A percentile compares a stretch with the other conserved stretches of the same genome.
These are phyloP conservation scores for Posidonia australis DNA, from an alignment of 106 monocot genomes.

Conservation along the genomic window DNA sequence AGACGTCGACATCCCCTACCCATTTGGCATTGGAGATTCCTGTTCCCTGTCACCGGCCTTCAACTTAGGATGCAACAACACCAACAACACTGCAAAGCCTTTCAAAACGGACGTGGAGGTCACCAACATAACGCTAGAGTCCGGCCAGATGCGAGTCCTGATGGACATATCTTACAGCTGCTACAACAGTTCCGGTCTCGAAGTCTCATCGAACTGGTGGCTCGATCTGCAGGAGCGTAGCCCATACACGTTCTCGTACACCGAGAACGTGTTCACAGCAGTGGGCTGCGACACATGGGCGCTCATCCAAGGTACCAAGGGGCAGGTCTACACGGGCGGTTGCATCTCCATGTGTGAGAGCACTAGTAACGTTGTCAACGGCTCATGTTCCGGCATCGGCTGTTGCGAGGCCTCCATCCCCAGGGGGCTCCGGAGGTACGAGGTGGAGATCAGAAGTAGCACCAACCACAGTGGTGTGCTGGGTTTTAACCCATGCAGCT, in stretches of 20 bases:
- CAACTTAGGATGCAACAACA: constrained; percentile 5
- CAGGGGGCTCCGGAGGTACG: constrained; percentile 2
- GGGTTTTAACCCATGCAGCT: constrained; percentile 19
- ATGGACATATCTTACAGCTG: constrained; percentile 1
- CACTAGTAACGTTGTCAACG: constrained; percentile 1
- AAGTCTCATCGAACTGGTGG: not conserved
- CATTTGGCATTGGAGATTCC: constrained; percentile 7
- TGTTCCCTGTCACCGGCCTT: constrained; percentile 2
- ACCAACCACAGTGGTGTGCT: not conserved
- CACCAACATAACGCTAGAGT: not conserved
- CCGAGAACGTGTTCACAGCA: constrained; percentile 1
- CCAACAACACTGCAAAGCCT: not conserved
- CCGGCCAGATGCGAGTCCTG: not conserved
- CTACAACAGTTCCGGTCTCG: not conserved
- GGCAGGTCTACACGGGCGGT: constrained; percentile 16
- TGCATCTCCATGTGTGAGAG: constrained; percentile 33
- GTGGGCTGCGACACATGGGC: constrained; percentile 10
- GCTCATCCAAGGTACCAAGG: not conserved
- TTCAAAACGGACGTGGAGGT: not conserved
- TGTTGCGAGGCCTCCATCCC: constrained; percentile 43
- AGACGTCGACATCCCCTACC: constrained; percentile 9
- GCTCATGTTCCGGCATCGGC: constrained; percentile 36
- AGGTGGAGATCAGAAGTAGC: not conserved
- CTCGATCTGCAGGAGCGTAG: not conserved
- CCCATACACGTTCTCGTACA: constrained; percentile 4